phyloP scores from a whole-genome alignment of 2,329 filamentous ascomycete genomes.

The Colletotrichum acutatum region DNA sequence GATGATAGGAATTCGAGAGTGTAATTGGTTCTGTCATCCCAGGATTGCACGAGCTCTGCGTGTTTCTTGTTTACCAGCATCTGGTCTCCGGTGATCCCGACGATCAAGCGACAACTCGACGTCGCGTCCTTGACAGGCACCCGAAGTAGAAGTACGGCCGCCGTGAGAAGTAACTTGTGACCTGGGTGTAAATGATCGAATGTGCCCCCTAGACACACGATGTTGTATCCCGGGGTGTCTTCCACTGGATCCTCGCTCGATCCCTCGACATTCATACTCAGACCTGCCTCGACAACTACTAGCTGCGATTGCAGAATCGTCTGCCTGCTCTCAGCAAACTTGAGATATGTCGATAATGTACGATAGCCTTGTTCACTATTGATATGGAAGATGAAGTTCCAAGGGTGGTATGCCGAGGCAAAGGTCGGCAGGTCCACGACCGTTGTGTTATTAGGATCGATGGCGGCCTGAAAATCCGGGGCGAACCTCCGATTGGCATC shows the following conservation, averaged over 20 bases:
- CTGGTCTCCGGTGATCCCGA: constrained; percentile 90
- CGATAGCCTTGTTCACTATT: constrained; percentile 72
- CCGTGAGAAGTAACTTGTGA: constrained; percentile 96
- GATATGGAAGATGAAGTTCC: constrained; percentile 74
- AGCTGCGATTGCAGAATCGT: constrained; percentile 62
- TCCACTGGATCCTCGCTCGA: not conserved
- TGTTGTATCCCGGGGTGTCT: constrained; percentile 39
- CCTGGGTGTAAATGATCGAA: constrained; percentile 97
- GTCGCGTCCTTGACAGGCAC: constrained; percentile 53
- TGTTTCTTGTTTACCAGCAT: constrained; percentile 91
- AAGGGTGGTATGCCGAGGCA: constrained; percentile 65
- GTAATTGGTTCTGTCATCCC: constrained; percentile 76
- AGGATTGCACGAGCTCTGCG: constrained; percentile 82
- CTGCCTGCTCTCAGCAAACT: constrained; percentile 58
- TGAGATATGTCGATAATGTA: constrained; percentile 62
- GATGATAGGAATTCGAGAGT: constrained; percentile 80
- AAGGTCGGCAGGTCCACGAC: constrained; percentile 64
- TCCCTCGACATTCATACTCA: constrained; percentile 54
- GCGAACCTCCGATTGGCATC: constrained; percentile 47
- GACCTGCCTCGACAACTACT: constrained; percentile 62
- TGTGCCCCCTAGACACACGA: constrained; percentile 87
- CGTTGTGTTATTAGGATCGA: constrained; percentile 57
- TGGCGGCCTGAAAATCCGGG: constrained; percentile 47
- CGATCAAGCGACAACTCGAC: constrained; percentile 69
- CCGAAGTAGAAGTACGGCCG: constrained; percentile 78